These are phyloP conservation scores for Shiraia bambusicola DNA, from an alignment of 2,329 filamentous ascomycete species.

Conservation along the genomic window DNA sequence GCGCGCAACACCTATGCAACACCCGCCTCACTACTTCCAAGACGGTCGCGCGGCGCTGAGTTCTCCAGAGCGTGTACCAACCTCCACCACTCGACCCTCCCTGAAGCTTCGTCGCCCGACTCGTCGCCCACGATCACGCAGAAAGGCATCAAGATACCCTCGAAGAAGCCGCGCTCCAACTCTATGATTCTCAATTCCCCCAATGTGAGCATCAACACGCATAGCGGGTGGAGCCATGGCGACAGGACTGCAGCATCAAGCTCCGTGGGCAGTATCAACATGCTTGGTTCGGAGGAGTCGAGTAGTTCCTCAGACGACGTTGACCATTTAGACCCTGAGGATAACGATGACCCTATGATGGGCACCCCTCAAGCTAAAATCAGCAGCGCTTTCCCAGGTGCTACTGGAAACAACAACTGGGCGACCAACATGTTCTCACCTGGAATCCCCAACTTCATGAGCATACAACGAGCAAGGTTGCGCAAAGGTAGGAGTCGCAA, in stretches of 20 bases:
- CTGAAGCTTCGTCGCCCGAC: conserved; percentile 83
- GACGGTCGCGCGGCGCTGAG: conserved; percentile 85
- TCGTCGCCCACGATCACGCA: conserved; percentile 83
- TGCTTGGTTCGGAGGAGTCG: conserved; percentile 77
- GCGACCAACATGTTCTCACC: conserved; percentile 61
- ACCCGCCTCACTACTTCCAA: conserved; percentile 82
- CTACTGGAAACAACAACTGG: conserved; percentile 55
- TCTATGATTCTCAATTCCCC: conserved; percentile 62
- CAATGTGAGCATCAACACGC: conserved; percentile 50
- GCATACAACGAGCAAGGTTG: conserved; percentile 67
- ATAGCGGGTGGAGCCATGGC: conserved; percentile 65
- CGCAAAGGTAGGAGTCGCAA: conserved; percentile 62
- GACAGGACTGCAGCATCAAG: conserved; percentile 59
- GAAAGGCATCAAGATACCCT: conserved; percentile 62
- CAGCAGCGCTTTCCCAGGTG: conserved; percentile 47
- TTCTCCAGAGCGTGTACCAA: conserved; percentile 93
- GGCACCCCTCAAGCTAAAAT: conserved; percentile 78
- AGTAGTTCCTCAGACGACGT: conserved; percentile 64
- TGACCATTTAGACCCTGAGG: conserved; percentile 52
- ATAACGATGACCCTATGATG: conserved; percentile 68
- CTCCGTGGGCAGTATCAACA: conserved; percentile 77
- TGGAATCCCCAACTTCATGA: conserved; percentile 72
- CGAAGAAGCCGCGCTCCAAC: conserved; percentile 49
- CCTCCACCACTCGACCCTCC: conserved; percentile 91
- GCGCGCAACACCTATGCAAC: conserved; percentile 77